Percentiles rank a stretch among this genome's conserved stretches.
Conservation (phyloP, 768 basidiomycete species). For the Mrakia blollopis region DNA sequence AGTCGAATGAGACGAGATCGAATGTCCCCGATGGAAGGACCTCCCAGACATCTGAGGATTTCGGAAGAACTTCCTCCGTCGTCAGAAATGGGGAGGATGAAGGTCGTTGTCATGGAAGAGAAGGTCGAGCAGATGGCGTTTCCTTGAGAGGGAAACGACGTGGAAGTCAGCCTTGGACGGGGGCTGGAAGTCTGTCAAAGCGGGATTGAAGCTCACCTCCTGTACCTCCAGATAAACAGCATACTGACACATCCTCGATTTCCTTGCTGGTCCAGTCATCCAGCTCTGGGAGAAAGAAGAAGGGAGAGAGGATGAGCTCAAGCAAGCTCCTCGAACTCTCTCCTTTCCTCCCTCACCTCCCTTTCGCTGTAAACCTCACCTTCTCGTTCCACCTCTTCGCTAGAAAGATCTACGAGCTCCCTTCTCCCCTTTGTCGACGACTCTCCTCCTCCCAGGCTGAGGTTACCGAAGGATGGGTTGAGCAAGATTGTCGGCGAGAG, state of each 20-base stretch:
- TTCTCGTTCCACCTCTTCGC: neutral
- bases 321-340: neutral
- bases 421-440: neutral
- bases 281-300: neutral
- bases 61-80: conserved; percentile 94
- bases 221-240: conserved; percentile 74
- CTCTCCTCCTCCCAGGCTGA: neutral
- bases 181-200: neutral
- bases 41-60: conserved; percentile 86
- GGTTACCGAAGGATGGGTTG: neutral
- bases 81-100: conserved; percentile 83
- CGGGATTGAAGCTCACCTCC: conserved; percentile 45
- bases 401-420: neutral
- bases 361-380: neutral
- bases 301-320: conserved; percentile 1
- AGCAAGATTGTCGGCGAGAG: neutral
- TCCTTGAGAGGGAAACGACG: conserved; percentile 45
- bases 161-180: neutral
- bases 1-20: conserved; percentile 82
- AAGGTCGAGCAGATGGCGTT: conserved; percentile 88
- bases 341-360: too few species aligned
- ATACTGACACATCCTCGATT: conserved; percentile 1
- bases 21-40: conserved; percentile 82
- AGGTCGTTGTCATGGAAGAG: conserved; percentile 59
- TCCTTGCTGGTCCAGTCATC: neutral